phyloP scores from a whole-genome alignment of 1,284 basidiomycete species.

The Bondarzewia mesenterica region DNA sequence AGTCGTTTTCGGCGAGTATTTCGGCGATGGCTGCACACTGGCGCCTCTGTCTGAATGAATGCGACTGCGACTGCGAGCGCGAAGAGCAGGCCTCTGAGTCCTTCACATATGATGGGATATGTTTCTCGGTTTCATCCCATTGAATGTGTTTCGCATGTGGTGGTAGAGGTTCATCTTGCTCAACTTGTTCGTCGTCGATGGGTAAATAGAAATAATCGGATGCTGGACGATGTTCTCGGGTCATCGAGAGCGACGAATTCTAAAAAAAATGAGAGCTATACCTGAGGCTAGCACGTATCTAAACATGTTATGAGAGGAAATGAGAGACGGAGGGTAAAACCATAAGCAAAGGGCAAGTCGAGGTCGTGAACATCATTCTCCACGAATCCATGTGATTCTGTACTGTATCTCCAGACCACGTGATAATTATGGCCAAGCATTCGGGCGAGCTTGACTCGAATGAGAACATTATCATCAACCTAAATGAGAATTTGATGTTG shows the following conservation, averaged over 20 bases:
- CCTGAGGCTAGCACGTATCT: constrained; percentile 9
- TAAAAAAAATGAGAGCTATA: neutral
- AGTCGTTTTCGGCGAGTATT: constrained; percentile 50
- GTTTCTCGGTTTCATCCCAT: constrained; percentile 25
- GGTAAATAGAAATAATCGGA: constrained; percentile 48
- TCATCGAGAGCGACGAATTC: neutral
- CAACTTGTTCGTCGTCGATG: constrained; percentile 41
- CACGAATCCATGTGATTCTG: too few species aligned
- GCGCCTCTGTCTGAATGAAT: constrained; percentile 8
- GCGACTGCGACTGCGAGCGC: constrained; percentile 12
- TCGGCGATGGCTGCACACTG: constrained; percentile 32
- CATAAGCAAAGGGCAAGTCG: neutral
- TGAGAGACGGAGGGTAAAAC: neutral
- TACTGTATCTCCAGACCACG: too few species aligned
- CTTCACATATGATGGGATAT: constrained; percentile 14
- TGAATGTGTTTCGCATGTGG: constrained; percentile 34
- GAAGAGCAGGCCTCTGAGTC: constrained; percentile 14
- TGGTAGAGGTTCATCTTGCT: constrained; percentile 21
- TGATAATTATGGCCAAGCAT: too few species aligned
- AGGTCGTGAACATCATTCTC: too few species aligned
- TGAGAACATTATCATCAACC: too few species aligned
- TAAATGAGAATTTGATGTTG: too few species aligned
- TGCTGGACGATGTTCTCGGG: constrained; percentile 3
- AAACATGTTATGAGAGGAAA: constrained; percentile 1
- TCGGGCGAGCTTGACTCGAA: too few species aligned